Evolutionary conservation across 1,139 yeast species (phyloP), one percentile per base, ranked within the genome.

Genomic region (Blastobotrys persicus): DNA sequence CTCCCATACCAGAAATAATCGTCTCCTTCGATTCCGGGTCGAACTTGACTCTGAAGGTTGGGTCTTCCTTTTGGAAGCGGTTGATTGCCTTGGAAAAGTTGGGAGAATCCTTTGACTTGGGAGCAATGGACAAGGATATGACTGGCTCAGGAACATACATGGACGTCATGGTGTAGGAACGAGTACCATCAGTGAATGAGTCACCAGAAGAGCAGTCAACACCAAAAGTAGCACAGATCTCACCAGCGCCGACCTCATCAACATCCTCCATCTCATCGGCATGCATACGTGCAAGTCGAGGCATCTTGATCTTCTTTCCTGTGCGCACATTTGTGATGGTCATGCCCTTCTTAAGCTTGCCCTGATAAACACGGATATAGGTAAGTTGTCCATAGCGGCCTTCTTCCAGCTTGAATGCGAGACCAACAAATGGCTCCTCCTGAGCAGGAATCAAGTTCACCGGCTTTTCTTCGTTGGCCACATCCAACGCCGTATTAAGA

Each of bases 191-290:
- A 47, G 95, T 85, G 70, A 92, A 92, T 7, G 98, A 89, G 67
- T 92, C 98, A 65, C 99, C 99, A 7, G 98, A 94, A n/a, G 98
- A 85, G 78, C 99, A 92, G 70, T 94, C 98, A 61, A 92, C 86
- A 71, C 99, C 99, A 64, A 94, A 92, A 55, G 98, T 92, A 48
- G 99, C 99, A 74, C 99, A 94, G 62, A 92, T 92, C 73, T 92
- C 98, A 68, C 99, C 99, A 40, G 98, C 92, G 23, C 95, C 94
- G 63, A 88, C 87, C 73, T 89, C 97, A 48, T 84, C 88, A 46
- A 89, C 94, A 68, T 92, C 99, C 74, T 91, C 97, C 97, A 91
- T 88, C 69, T 92, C 98, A 58, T 91, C 88, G 44, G 98, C 88
- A 74, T 94, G 98, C 98, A 92, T 94, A 74, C 98, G 85, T 48